A percentile compares a stretch with the other conserved stretches of the same genome.
Evolutionary conservation across 176 grass and related monocot species (phyloP).

Genomic region (Hsuehochloa calcarea): DNA sequence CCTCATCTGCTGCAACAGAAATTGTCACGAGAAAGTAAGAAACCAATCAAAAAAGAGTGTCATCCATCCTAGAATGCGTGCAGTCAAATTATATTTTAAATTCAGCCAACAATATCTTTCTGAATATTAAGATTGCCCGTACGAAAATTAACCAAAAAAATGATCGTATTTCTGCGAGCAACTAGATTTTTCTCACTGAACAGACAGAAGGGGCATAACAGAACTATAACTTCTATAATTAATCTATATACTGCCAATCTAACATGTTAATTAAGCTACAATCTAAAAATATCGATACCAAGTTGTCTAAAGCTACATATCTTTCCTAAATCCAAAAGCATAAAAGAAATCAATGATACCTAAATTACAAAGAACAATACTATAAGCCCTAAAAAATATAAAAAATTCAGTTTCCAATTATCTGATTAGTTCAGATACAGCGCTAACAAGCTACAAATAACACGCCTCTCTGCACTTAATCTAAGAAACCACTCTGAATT

Average conservation of each 20-base stretch:
- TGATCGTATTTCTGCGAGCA: not conserved
- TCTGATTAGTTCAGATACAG: not conserved
- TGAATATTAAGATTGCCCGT: not conserved
- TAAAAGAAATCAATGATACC: constrained; percentile 14
- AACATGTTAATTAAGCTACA: not conserved
- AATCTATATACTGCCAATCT: not conserved
- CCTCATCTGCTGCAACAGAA: constrained; percentile 39
- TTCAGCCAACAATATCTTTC: not conserved
- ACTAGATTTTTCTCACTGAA: not conserved
- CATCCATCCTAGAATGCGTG: not conserved
- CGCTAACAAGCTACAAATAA: not conserved
- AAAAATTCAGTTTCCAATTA: not conserved
- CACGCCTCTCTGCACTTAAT: not conserved
- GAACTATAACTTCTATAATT: not conserved
- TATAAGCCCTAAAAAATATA: not conserved
- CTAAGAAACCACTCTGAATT: not conserved
- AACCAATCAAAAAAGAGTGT: not conserved
- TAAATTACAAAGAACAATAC: not conserved
- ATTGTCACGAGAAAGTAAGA: constrained; percentile 5
- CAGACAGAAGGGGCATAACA: constrained; percentile 3
- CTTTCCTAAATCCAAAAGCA: not conserved
- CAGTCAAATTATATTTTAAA: constrained; percentile 6
- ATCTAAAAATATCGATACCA: not conserved
- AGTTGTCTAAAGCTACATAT: not conserved
- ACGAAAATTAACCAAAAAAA: not conserved